Percentiles rank a stretch among this genome's conserved stretches.
These are phyloP conservation scores for Vigna reflexopilosa DNA, from an alignment of 306 rosid genomes.

Conservation along the genomic window DNA sequence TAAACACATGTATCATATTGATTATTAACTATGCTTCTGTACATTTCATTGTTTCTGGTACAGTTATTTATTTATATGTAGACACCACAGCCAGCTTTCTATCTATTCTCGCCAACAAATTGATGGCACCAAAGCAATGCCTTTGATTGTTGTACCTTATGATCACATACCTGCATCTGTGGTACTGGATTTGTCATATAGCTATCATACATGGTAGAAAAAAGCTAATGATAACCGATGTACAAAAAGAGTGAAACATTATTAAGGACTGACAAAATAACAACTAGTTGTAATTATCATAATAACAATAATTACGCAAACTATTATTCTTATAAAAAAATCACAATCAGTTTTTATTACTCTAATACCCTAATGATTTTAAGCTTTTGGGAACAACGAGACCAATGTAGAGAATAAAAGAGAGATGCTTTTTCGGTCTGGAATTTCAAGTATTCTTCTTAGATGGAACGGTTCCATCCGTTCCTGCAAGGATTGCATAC, in stretches of 20 bases:
- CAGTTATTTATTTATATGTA: neutral
- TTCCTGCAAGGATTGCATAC: slow-evolving; percentile 77
- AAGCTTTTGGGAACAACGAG: slow-evolving; percentile 7
- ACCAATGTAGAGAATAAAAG: slow-evolving; percentile 14
- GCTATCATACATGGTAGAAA: neutral
- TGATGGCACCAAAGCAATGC: slow-evolving; percentile 4
- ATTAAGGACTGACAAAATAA: slow-evolving; percentile 8
- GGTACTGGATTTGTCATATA: slow-evolving; percentile 22
- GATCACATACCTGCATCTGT: slow-evolving; percentile 36
- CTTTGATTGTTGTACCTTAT: slow-evolving; percentile 17
- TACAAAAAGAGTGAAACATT: neutral
- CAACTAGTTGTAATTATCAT: slow-evolving; percentile 40
- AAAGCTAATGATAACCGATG: neutral
- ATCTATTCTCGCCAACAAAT: slow-evolving; percentile 33
- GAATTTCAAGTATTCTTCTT: slow-evolving; percentile 49
- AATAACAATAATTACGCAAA: slow-evolving; percentile 42
- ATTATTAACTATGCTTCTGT: slow-evolving; percentile 6
- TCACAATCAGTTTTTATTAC: slow-evolving; percentile 38
- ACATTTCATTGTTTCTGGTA: neutral
- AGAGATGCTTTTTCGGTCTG: neutral
- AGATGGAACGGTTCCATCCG: slow-evolving; percentile 72
- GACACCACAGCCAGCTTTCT: slow-evolving; percentile 32
- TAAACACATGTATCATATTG: slow-evolving; percentile 7
- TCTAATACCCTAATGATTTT: slow-evolving; percentile 15
- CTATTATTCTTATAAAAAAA: slow-evolving; percentile 31